These are phyloP conservation scores for Colletotrichum navitas DNA, from an alignment of 2,329 filamentous ascomycete genomes.

Conservation along the genomic window DNA sequence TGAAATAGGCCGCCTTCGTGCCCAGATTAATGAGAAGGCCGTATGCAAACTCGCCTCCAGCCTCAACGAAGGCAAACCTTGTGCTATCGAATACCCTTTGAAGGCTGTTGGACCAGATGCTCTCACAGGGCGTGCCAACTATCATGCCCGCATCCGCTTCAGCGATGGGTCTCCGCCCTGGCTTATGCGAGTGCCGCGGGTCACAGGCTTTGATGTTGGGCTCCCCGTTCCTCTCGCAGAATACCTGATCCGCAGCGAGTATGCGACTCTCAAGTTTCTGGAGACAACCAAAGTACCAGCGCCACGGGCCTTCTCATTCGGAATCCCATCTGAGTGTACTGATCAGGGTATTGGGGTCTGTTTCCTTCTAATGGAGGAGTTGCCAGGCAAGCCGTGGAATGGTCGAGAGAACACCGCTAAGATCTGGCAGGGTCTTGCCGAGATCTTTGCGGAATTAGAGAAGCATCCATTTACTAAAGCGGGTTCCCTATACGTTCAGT, in stretches of 20 bases:
- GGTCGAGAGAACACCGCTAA: conserved; percentile 42
- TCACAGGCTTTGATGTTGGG: conserved; percentile 42
- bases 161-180: conserved; percentile 44
- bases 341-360: conserved; percentile 45
- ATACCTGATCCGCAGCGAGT: conserved; percentile 49
- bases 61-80: not conserved
- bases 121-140: not conserved
- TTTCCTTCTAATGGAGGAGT: conserved; percentile 47
- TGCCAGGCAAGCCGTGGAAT: conserved; percentile 46
- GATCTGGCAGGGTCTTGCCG: conserved; percentile 46
- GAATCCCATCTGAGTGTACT: conserved; percentile 43
- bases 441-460: conserved; percentile 48
- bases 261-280: conserved; percentile 50
- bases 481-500: conserved; percentile 45
- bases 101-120: not conserved
- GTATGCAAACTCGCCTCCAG: not conserved
- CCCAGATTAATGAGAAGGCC: not conserved
- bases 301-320: conserved; percentile 45
- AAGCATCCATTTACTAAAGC: conserved; percentile 45
- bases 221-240: conserved; percentile 44
- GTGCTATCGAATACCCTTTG: not conserved
- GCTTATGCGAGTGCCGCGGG: conserved; percentile 46
- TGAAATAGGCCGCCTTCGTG: not conserved
- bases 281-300: conserved; percentile 46
- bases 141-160: conserved; percentile 45